These are phyloP conservation scores for Poa pratensis DNA, from an alignment of 176 grass and related monocot genomes.

Conservation along the genomic window DNA sequence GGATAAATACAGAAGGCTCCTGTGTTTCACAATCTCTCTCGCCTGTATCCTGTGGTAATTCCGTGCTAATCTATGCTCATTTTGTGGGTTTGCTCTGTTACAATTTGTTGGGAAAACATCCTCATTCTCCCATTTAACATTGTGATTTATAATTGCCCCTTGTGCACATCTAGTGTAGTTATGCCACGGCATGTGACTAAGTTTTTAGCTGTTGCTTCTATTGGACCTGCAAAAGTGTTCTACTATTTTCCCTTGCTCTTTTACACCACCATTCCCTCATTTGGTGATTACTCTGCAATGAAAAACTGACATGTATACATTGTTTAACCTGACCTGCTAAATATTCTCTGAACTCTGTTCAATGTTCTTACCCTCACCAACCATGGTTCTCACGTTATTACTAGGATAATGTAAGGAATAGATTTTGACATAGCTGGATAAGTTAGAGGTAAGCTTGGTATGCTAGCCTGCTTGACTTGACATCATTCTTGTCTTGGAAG, in stretches of 20 bases:
- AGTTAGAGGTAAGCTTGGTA: neutral
- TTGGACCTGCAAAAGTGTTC: neutral
- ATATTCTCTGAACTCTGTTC: neutral
- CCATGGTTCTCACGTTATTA: neutral
- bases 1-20: slow-evolving; percentile 35
- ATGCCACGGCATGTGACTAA: neutral
- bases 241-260: neutral
- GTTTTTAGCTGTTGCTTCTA: neutral
- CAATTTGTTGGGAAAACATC: neutral
- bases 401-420: slow-evolving; percentile 14
- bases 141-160: slow-evolving; percentile 31
- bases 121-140: neutral
- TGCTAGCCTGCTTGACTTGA: neutral
- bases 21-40: slow-evolving; percentile 42
- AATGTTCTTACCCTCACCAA: neutral
- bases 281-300: neutral
- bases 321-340: slow-evolving; percentile 29
- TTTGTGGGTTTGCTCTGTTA: slow-evolving; percentile 13
- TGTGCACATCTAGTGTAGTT: slow-evolving; percentile 27
- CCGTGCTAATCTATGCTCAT: slow-evolving; percentile 32
- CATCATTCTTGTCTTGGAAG: no score
- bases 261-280: neutral
- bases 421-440: neutral
- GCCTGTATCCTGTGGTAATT: slow-evolving; percentile 50
- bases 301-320: slow-evolving; percentile 17